A percentile compares a stretch with the other conserved stretches of the same genome.
phyloP scores from a whole-genome alignment of 2,329 filamentous ascomycete species.

The Arthroderma uncinatum region DNA sequence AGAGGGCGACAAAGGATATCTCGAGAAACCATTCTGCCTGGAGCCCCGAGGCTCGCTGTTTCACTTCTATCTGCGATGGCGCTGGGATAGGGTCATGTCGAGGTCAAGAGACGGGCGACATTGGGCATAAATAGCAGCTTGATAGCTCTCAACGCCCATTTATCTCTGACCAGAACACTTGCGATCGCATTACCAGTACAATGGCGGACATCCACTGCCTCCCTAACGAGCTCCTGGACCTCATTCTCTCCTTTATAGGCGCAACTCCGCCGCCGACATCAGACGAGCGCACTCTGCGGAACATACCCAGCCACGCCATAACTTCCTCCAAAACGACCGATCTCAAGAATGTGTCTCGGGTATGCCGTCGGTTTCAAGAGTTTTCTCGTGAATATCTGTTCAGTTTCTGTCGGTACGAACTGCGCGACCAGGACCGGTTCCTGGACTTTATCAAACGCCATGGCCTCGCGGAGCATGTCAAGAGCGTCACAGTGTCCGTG shows the following conservation, averaged over 20 bases:
- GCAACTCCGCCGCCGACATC: conserved; percentile 37
- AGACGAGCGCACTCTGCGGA: conserved; percentile 30
- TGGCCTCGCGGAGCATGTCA: conserved; percentile 31
- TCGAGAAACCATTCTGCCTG: background rate
- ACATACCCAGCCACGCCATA: conserved; percentile 40
- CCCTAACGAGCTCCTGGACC: conserved; percentile 51
- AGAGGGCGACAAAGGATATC: no score
- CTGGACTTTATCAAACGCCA: conserved; percentile 29
- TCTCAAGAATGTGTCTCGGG: conserved; percentile 47
- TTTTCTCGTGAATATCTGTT: conserved; percentile 48
- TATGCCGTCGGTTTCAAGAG: conserved; percentile 44
- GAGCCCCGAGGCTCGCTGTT: no score
- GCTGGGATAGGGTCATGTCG: background rate
- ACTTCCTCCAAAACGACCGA: conserved; percentile 26
- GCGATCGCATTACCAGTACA: conserved; percentile 7
- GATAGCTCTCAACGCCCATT: background rate
- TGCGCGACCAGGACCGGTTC: conserved; percentile 26
- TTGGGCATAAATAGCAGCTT: background rate
- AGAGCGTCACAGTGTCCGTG: conserved; percentile 39
- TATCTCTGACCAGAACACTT: background rate
- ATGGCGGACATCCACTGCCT: conserved; percentile 26
- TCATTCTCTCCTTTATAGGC: conserved; percentile 48
- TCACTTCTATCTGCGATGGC: background rate
- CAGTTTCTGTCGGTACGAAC: conserved; percentile 38
- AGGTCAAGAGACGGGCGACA: background rate